A percentile compares a stretch with the other conserved stretches of the same genome.
These are phyloP conservation scores for Candida dubliniensis DNA, from an alignment of 1,139 yeast species.

Conservation along the genomic window DNA sequence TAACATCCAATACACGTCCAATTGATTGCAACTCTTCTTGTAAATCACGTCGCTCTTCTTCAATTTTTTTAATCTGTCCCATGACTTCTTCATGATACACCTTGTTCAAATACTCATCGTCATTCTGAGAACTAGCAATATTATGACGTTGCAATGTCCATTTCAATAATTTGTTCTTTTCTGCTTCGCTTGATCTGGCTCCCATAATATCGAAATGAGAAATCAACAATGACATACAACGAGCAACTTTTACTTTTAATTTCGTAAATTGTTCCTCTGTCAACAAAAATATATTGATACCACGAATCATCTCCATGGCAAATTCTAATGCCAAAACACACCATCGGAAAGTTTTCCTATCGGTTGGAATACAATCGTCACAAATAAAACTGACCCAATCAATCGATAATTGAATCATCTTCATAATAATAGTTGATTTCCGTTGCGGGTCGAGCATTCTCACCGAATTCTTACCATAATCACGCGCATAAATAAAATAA, in stretches of 20 bases:
- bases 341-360: slow-evolving; percentile 89
- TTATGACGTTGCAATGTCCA: slow-evolving; percentile 48
- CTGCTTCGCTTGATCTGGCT: slow-evolving; percentile 88
- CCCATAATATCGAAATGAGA: slow-evolving; percentile 99
- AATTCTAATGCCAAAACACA: slow-evolving; percentile 94
- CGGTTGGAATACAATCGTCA: slow-evolving; percentile 94
- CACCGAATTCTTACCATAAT: slow-evolving; percentile 75
- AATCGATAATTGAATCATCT: slow-evolving; percentile 72
- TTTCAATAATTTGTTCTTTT: slow-evolving; percentile 53
- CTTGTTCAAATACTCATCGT: slow-evolving; percentile 59
- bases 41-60: slow-evolving; percentile 51
- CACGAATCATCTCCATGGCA: slow-evolving; percentile 93
- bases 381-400: slow-evolving; percentile 93
- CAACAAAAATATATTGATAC: slow-evolving; percentile 81
- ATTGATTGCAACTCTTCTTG: slow-evolving; percentile 55
- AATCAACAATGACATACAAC: slow-evolving; percentile 89
- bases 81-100: slow-evolving; percentile 60
- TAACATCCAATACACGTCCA: slow-evolving; percentile 87
- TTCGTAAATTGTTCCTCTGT: slow-evolving; percentile 73
- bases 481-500: slow-evolving; percentile 78
- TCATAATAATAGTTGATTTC: slow-evolving; percentile 69
- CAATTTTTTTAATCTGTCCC: slow-evolving; percentile 60
- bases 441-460: slow-evolving; percentile 63
- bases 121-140: slow-evolving; percentile 49
- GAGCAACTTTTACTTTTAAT: slow-evolving; percentile 82